phyloP scores from a whole-genome alignment of 2,329 filamentous ascomycete species.

The Colletotrichum orchidophilum region DNA sequence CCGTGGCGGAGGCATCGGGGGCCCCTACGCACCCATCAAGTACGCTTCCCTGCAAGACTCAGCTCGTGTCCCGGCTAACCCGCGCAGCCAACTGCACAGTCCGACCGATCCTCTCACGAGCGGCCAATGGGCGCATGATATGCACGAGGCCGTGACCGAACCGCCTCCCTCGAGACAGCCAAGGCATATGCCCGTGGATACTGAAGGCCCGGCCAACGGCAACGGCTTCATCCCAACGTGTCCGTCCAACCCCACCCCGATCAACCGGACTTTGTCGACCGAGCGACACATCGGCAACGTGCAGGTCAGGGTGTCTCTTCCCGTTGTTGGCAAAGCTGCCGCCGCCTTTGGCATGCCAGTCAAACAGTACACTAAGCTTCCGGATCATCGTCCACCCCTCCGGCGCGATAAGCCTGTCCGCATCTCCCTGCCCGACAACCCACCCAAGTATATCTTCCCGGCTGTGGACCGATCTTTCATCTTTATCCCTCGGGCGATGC shows the following conservation, averaged over 20 bases:
- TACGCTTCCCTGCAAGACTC: conserved; percentile 54
- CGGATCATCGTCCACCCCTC: conserved; percentile 92
- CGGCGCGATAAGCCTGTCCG: conserved; percentile 96
- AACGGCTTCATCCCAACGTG: conserved; percentile 65
- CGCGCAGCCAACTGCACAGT: conserved; percentile 53
- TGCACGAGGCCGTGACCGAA: conserved; percentile 78
- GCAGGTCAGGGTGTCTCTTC: conserved; percentile 83
- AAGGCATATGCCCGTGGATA: conserved; percentile 51
- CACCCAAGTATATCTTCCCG: conserved; percentile 90
- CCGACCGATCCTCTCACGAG: conserved; percentile 71
- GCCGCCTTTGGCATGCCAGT: conserved; percentile 80
- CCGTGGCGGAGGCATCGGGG: conserved; percentile 63
- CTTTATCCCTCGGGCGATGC: conserved; percentile 93
- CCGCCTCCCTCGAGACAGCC: conserved; percentile 51
- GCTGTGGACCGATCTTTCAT: conserved; percentile 93
- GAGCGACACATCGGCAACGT: conserved; percentile 87
- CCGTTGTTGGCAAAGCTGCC: conserved; percentile 73
- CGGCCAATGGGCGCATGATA: conserved; percentile 90
- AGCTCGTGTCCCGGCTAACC: conserved; percentile 24
- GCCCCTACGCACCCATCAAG: conserved; percentile 69
- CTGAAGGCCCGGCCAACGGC: conserved; percentile 63
- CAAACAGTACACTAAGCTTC: conserved; percentile 92
- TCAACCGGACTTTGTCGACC: conserved; percentile 82
- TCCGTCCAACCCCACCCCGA: conserved; percentile 68
- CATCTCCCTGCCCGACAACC: conserved; percentile 83